Evolutionary conservation across 148 eudicot genomes (phyloP).

Genomic region (Vaccinium macrocarpon): DNA sequence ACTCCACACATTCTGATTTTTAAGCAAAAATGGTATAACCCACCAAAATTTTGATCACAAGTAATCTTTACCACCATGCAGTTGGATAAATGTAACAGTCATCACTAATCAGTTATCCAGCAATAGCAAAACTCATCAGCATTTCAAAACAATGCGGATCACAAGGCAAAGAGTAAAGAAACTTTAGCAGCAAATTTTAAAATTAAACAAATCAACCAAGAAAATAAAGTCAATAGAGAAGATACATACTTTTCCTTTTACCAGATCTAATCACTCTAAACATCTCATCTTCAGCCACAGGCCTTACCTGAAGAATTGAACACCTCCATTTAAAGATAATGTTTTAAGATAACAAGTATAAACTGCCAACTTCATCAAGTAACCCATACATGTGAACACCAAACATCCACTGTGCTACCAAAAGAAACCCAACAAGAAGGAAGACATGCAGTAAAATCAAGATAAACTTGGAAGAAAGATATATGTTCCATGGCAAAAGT

Average conservation of each 20-base stretch:
- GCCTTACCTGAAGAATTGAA: constrained; percentile 67
- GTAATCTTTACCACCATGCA: constrained; percentile 3
- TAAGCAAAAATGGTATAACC: neutral
- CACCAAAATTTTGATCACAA: neutral
- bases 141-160: neutral
- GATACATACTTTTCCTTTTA: constrained; percentile 83
- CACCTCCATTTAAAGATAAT: neutral
- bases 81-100: neutral
- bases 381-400: neutral
- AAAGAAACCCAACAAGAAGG: neutral
- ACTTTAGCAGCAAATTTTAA: neutral
- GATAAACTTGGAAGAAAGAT: neutral
- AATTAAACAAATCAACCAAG: neutral
- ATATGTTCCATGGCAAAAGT: neutral
- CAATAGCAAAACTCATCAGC: neutral
- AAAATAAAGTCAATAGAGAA: neutral
- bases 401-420: neutral
- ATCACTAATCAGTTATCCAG: neutral
- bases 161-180: neutral
- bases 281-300: constrained; percentile 99
- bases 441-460: neutral
- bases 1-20: neutral
- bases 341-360: neutral
- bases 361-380: neutral
- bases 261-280: constrained; percentile 87